Evolutionary conservation across 768 basidiomycete genomes (phyloP), one percentile per base, ranked within the genome.

Genomic region (Tylopilus sp.): DNA sequence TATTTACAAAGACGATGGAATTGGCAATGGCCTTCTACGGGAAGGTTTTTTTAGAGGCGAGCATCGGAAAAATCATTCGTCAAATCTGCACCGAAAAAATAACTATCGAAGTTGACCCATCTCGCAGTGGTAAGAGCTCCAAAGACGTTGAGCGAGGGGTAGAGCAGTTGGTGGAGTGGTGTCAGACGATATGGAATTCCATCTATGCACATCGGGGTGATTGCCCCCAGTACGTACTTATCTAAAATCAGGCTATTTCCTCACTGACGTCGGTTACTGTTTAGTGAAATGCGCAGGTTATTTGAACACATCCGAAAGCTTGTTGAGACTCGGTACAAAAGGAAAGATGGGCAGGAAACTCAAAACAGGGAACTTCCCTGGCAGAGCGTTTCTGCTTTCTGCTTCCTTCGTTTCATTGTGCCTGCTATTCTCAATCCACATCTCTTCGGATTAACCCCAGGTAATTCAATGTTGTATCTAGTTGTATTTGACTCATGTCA

Each of bases 361-460:
- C 73, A 74, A 25, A 78, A 77, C 55, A 71, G 69, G 36, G 77
- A 86, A 29, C 71, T 91, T 29, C 87, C 83, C 30, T 84, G 82
- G 79, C 91, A 92, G 65, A 85, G 87, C 61, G 88, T 95, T 38
- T 90, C 88, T 31, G 92, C 92, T 1, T 94, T 95, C 65, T 84
- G 88, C 65, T 95, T 94, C 71, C 78, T 95, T 38, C 82, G 92
- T 37, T 92, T 94, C 68, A 86, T 95, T 55, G 89, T 91, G 24
- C 93, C 92, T 30, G 92, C 89, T 22, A 88, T 95, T 52, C 77
- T 94, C n/a, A 82, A 90, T 65, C 92, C 92, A 2, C 88, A 92
- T 68, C 71, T 92, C 6, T 94, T 90, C 63, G 85, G 88, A 24
- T 74, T 95, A 47, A 84, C 76, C 59, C 82, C 83, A 66, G 90